Evolutionary conservation across 2,329 filamentous ascomycete species (phyloP).

Genomic region (Clathrospora elynae): DNA sequence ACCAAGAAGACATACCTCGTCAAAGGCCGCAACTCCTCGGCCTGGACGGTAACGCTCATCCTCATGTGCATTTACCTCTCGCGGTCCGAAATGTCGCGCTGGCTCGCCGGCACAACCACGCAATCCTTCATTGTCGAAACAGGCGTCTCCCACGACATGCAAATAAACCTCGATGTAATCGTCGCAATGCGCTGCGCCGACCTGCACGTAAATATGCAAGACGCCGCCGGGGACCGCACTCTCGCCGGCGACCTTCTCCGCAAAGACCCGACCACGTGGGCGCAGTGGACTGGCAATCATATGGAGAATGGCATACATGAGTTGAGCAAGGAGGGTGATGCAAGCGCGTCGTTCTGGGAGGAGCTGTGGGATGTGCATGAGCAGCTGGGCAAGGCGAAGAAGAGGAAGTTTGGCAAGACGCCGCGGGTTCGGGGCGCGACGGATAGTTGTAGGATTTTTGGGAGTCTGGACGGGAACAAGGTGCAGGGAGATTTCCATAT

Average conservation of each 20-base stretch:
- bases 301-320: constrained; percentile 58
- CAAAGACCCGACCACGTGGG: constrained; percentile 79
- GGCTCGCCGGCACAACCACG: constrained; percentile 82
- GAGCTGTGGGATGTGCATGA: constrained; percentile 87
- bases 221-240: constrained; percentile 90
- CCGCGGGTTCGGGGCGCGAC: constrained; percentile 64
- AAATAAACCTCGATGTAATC: constrained; percentile 95
- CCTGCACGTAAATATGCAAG: constrained; percentile 96
- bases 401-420: constrained; percentile 72
- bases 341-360: constrained; percentile 52
- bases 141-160: constrained; percentile 81
- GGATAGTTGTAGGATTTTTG: constrained; percentile 87
- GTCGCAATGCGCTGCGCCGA: constrained; percentile 85
- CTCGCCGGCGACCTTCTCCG: constrained; percentile 75
- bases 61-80: constrained; percentile 75
- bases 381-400: constrained; percentile 76
- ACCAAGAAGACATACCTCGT: constrained; percentile 92
- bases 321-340: constrained; percentile 49
- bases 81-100: constrained; percentile 76
- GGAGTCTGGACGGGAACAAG: constrained; percentile 89
- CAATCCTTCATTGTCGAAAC: constrained; percentile 96
- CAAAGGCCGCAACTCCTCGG: constrained; percentile 81
- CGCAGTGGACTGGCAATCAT: constrained; percentile 75
- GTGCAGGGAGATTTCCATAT: constrained; percentile 99
- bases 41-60: constrained; percentile 87